phyloP scores from a whole-genome alignment of 805 yeast genomes.

The Metschnikowia santaceciliae region DNA sequence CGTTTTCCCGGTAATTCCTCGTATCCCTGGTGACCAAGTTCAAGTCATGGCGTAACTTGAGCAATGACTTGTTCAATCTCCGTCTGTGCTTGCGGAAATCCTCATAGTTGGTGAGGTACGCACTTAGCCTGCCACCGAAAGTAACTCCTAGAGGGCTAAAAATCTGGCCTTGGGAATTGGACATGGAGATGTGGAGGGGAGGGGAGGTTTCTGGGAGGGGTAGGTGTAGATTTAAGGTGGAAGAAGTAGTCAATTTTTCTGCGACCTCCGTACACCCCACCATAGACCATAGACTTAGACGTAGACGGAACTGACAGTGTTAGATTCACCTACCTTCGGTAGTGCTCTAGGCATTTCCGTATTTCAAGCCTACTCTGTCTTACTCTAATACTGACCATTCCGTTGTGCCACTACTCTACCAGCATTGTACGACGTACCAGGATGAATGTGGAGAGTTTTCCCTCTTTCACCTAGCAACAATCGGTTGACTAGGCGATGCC shows the following conservation, averaged over 20 bases:
- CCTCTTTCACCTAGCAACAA: no score
- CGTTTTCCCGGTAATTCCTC: constrained; percentile 51
- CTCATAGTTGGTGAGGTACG: constrained; percentile 59
- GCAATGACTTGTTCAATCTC: constrained; percentile 55
- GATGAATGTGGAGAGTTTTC: no score
- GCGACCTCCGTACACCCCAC: no score
- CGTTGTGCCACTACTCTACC: no score
- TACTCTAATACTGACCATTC: no score
- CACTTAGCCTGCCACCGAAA: constrained; percentile 55
- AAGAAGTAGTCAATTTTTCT: constrained; percentile 4
- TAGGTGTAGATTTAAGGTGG: background rate
- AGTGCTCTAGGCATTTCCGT: no score
- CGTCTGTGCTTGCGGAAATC: constrained; percentile 71
- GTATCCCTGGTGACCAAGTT: constrained; percentile 64
- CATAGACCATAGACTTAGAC: no score
- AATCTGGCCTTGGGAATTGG: background rate
- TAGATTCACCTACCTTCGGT: no score
- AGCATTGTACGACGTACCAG: no score
- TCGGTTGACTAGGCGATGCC: no score
- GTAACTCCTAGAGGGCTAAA: constrained; percentile 25
- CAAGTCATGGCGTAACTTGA: constrained; percentile 61
- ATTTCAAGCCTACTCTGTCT: no score
- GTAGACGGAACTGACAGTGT: no score
- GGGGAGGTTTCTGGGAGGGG: background rate
- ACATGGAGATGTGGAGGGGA: constrained; percentile 5